phyloP scores from a whole-genome alignment of 2,329 filamentous ascomycete genomes.

The Elsinoe fawcettii region DNA sequence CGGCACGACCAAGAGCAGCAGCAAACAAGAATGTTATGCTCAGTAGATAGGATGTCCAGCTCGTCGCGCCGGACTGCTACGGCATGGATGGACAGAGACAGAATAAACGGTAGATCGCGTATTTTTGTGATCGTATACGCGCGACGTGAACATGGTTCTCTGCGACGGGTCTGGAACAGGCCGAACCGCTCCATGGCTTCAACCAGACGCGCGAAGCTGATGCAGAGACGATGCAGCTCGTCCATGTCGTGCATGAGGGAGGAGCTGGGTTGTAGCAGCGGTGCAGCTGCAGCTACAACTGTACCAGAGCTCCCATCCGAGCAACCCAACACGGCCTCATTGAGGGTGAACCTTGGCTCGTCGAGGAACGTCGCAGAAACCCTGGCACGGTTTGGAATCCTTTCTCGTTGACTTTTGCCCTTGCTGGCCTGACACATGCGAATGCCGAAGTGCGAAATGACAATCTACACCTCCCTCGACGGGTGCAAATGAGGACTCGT shows the following conservation, averaged over 20 bases:
- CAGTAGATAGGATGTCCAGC: background rate
- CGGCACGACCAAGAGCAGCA: background rate
- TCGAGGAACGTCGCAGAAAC: constrained; percentile 11
- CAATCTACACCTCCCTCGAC: background rate
- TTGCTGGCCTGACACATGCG: constrained; percentile 6
- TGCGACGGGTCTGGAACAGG: constrained; percentile 10
- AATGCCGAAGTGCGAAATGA: background rate
- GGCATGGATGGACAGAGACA: background rate
- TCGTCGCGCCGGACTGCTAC: background rate
- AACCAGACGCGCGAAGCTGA: background rate
- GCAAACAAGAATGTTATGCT: background rate
- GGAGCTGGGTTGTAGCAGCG: background rate
- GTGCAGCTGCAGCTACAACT: background rate
- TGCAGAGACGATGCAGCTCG: constrained; percentile 10
- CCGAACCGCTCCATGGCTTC: constrained; percentile 2
- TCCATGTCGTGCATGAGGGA: constrained; percentile 1
- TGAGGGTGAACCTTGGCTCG: background rate
- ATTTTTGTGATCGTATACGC: background rate
- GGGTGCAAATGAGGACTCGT: background rate
- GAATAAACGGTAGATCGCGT: background rate
- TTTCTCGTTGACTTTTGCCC: background rate
- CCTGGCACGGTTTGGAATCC: constrained; percentile 8
- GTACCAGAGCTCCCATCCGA: background rate
- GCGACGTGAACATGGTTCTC: constrained; percentile 9
- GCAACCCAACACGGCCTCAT: background rate